Evolutionary conservation across 2,329 filamentous ascomycete species (phyloP), one percentile per base, ranked within the genome.

Genomic region (Penicillium sp.): DNA sequence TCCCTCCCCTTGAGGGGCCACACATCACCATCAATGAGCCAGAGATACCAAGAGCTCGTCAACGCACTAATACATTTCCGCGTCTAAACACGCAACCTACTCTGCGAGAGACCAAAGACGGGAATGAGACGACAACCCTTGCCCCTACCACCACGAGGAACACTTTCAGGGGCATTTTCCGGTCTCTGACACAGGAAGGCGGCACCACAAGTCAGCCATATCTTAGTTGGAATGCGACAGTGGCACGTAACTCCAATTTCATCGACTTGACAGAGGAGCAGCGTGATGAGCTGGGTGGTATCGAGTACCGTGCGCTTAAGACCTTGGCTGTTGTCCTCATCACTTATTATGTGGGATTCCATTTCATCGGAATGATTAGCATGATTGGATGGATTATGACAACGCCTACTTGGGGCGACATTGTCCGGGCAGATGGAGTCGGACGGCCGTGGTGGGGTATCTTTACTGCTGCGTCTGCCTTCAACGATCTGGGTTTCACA

Each of bases 401-500:
- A 18, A 81, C 78, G 36, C 53, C 75, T 0, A 74, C 71, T 2
- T 96, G 88, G 68, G 83, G 82, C 4, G 58, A 74, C 0, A 65
- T 92, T 13, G 80, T 96, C n/a, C 75, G 79, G 1, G 69, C 66
- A 0, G 77, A 75, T 42, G 83, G 82, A 8, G 74, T 88, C 58
- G 84, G 78, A 49, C 82, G 82, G 34, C 80, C 81, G 0, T 99
- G 93, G 93, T 99, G 93, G 81, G 90, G 82, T 0, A 83, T 99
- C 59, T 99, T 92, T 72, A 95, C 89, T 0, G 75, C 90, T 12
- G 89, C 83, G 41, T 93, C 90, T 34, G 81, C 90, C 47, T 96
- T 99, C 71, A 96, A 92, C 71, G 92, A 99, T 73, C 74, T 97
- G n/a, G 93, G 93, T 10, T 92, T 90, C 61, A 92, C 91, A 1